These are phyloP conservation scores for Cantharellus anzutake DNA, from an alignment of 768 basidiomycete genomes.

Conservation along the genomic window DNA sequence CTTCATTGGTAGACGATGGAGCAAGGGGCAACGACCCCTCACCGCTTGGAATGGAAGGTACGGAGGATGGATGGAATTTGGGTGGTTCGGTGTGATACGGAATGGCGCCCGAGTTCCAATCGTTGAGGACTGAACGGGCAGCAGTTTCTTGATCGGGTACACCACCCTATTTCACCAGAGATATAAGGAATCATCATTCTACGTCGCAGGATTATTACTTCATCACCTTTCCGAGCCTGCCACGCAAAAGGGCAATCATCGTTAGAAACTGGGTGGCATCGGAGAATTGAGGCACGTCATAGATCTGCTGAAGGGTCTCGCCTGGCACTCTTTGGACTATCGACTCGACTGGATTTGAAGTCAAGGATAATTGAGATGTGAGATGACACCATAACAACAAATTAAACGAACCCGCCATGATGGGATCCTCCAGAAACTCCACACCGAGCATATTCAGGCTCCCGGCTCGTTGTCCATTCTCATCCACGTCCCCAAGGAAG, in stretches of 20 bases:
- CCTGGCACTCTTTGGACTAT: conserved; percentile 56
- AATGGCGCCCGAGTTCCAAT: conserved; percentile 96
- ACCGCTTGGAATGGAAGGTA: conserved; percentile 24
- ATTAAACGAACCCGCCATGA: conserved; percentile 54
- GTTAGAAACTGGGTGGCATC: conserved; percentile 72
- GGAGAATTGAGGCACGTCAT: conserved; percentile 58
- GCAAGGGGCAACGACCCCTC: background rate
- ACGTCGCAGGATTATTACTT: background rate
- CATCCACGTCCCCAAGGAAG: conserved; percentile 36
- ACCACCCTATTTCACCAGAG: conserved; percentile 39
- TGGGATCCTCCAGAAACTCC: conserved; percentile 80
- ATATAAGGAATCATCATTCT: background rate
- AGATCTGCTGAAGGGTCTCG: conserved; percentile 62
- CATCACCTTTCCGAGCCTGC: conserved; percentile 62
- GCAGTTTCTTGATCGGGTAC: conserved; percentile 73
- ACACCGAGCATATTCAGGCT: conserved; percentile 78
- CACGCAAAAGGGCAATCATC: conserved; percentile 68
- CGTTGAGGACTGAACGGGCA: conserved; percentile 62
- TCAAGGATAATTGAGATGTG: background rate
- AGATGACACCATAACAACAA: background rate
- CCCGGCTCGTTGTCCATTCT: conserved; percentile 16
- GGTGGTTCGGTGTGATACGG: conserved; percentile 77
- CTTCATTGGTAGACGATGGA: background rate
- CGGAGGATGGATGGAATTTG: conserved; percentile 50
- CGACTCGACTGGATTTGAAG: conserved; percentile 47